phyloP scores from a whole-genome alignment of 1,284 basidiomycete species.

The Mrakiaceae sp. region DNA sequence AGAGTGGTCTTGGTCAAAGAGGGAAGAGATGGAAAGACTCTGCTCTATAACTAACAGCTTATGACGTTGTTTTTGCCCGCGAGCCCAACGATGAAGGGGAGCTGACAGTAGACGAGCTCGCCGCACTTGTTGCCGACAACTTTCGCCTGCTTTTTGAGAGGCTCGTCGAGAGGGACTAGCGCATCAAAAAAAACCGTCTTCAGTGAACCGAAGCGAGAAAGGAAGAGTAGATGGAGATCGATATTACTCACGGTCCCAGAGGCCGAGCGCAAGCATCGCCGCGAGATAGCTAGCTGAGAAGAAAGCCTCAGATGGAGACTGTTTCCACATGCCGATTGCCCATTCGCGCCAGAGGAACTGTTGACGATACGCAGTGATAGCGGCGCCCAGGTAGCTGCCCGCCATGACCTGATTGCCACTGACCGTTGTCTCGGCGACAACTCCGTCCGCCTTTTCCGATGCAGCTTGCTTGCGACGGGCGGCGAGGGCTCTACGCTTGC shows the following conservation, averaged over 20 bases:
- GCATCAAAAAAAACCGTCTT: neutral
- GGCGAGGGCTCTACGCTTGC: neutral
- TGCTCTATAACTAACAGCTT: slow-evolving; percentile 14
- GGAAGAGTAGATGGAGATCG: neutral
- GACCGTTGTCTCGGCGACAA: neutral
- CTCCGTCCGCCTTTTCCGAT: neutral
- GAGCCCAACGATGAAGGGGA: slow-evolving; percentile 33
- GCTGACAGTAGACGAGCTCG: slow-evolving; percentile 14
- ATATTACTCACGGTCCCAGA: neutral
- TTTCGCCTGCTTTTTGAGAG: neutral
- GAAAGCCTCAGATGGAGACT: neutral
- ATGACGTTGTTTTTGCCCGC: slow-evolving; percentile 36
- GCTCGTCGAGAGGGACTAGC: neutral
- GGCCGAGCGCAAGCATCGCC: neutral
- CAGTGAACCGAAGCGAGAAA: neutral
- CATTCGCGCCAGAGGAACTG: slow-evolving; percentile 1
- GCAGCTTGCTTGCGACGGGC: neutral
- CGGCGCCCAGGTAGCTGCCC: neutral
- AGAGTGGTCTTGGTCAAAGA: too few relatives aligned
- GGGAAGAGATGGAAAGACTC: too few relatives aligned
- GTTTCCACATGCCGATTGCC: neutral
- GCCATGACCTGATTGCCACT: neutral
- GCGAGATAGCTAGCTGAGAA: neutral
- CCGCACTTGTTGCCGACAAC: neutral
- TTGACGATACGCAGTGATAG: neutral